Evolutionary conservation across 2,329 filamentous ascomycete species (phyloP).

Genomic region (Lecanicillium sp.): DNA sequence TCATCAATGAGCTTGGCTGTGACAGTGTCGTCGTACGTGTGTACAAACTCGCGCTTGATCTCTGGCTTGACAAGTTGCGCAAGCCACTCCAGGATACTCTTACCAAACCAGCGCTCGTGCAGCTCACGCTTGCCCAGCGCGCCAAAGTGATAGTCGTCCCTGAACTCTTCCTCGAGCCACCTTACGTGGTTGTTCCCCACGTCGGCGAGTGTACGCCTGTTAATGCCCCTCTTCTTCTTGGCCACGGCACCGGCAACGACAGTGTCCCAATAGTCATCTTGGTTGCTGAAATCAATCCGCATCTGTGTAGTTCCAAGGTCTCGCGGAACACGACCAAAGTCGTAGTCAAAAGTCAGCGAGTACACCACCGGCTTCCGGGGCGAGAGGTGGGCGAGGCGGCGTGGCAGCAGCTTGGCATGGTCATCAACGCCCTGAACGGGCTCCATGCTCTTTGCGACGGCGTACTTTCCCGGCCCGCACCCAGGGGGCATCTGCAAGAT

Average conservation of each 20-base stretch:
- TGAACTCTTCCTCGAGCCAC: conserved; percentile 31
- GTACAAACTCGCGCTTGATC: conserved; percentile 19
- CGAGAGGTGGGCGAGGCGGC: too few species aligned
- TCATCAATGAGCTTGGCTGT: too few species aligned
- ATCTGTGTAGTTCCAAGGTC: conserved; percentile 23
- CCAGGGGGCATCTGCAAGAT: too few species aligned
- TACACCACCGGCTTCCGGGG: too few species aligned
- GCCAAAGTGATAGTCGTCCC: conserved; percentile 23
- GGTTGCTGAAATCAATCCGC: conserved; percentile 31
- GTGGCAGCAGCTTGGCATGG: too few species aligned
- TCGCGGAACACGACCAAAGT: conserved; percentile 24
- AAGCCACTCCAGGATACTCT: conserved; percentile 22
- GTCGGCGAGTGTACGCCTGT: conserved; percentile 20
- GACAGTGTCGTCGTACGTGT: conserved; percentile 15
- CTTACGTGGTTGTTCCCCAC: conserved; percentile 21
- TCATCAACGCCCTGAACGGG: too few species aligned
- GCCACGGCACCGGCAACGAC: conserved; percentile 16
- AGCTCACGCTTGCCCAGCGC: conserved; percentile 19
- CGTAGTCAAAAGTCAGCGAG: conserved; percentile 34
- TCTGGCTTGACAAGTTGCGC: conserved; percentile 14
- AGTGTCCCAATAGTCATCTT: conserved; percentile 27
- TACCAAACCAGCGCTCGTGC: conserved; percentile 28
- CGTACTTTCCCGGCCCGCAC: too few species aligned
- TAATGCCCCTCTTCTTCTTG: too few species aligned
- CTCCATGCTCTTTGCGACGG: too few species aligned